These are phyloP conservation scores for Camellia granthamiana DNA, from an alignment of 148 eudicot genomes.

Conservation along the genomic window DNA sequence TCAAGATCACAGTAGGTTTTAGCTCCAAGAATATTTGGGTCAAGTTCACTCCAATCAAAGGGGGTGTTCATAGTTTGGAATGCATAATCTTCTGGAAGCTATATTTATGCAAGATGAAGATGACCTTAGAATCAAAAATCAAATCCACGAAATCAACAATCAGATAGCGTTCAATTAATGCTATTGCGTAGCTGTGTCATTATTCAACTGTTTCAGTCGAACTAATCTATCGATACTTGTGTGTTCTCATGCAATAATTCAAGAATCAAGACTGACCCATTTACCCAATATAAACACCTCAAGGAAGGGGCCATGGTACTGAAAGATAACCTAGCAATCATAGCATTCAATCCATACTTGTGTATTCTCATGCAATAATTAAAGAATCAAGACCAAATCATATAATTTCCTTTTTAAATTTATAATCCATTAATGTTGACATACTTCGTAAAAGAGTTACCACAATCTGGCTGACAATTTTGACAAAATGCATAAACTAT, in stretches of 20 bases:
- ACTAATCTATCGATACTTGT: not conserved
- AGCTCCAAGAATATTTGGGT: no score
- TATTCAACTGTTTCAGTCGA: not conserved
- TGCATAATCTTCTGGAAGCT: not conserved
- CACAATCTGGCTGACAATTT: no score
- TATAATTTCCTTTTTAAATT: no score
- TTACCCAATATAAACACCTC: not conserved
- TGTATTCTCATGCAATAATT: no score
- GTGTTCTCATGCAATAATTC: not conserved
- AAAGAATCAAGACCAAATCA: no score
- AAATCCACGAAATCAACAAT: not conserved
- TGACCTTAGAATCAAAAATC: not conserved
- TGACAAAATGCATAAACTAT: no score
- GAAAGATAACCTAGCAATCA: no score
- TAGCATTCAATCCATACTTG: no score
- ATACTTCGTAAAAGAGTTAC: no score
- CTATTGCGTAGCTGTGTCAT: not conserved
- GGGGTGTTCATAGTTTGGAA: not conserved
- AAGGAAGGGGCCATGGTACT: no score
- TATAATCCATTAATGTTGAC: no score
- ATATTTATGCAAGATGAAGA: not conserved
- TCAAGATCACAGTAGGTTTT: no score
- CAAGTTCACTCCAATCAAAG: not conserved
- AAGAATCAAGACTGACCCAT: not conserved
- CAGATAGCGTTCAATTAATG: not conserved